Evolutionary conservation across 192 early-diverging fungal species (phyloP), one percentile per base, ranked within the genome.

Genomic region (Coemansia sp.): DNA sequence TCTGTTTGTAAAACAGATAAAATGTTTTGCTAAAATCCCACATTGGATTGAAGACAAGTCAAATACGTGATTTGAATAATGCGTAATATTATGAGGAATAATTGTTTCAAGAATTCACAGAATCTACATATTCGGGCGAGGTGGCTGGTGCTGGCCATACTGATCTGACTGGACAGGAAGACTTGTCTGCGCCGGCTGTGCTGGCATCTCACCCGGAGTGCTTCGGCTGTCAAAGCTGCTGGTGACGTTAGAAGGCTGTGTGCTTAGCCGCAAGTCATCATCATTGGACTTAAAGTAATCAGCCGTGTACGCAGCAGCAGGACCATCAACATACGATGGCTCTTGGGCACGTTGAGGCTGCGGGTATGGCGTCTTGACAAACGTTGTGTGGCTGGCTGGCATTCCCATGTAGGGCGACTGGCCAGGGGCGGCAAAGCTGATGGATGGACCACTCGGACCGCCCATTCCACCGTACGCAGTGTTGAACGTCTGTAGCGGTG

Each of bases 291-390:
- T 69, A 41, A 71, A 71, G 52, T 71, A 71, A 48, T 71, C 69
- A 2, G 63, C 69, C 6, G 63, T 65, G 57, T 64, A 71, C 11
- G 69, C 53, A 27, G 11, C 59, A n/a, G 27, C 39, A 12, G 54
- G 47, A 9, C 21, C 29, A 35, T 49, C 59, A 16, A 62, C 45
- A 9, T 38, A 57, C 4, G 67, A 9, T 55, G 54, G 29, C 25
- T 62, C 43, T 48, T 62, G 55, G 27, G 25, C 43, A 0, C 55
- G 29, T 38, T 48, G 67, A n/a, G 54, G 31, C 56, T 55, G 61
- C 12, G 71, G 71, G 43, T 73, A 73, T 2, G 71, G 71, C 11
- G 71, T 67, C 60, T 62, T 73, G 47, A 67, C 71, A 67, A 67
- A 67, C 3, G 60, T 51, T 37, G 67, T 61, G 48, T 62, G 67